Percentiles rank a stretch among this genome's conserved stretches.
Conservation (phyloP, 1,284 basidiomycete genomes). For the Cerioporus squamosus region DNA sequence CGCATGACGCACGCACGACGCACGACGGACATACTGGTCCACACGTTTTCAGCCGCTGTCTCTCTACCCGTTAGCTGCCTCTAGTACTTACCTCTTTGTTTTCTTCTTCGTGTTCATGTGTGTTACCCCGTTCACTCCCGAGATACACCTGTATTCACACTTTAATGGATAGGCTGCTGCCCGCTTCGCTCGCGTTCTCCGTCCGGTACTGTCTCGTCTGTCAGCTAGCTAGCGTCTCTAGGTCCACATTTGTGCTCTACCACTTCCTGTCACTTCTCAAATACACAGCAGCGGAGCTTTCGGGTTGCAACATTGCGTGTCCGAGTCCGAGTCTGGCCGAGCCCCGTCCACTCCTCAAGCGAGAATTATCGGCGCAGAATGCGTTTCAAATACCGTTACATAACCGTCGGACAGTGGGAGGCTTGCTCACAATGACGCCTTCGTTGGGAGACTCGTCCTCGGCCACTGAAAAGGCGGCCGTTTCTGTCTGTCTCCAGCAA, state of each 20-base stretch:
- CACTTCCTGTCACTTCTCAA: slow-evolving; percentile 23
- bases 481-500: not conserved
- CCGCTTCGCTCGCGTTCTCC: slow-evolving; percentile 19
- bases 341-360: not conserved
- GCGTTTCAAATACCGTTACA: slow-evolving; percentile 19
- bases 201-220: not conserved
- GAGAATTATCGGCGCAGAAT: not conserved
- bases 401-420: slow-evolving; percentile 6
- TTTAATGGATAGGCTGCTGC: slow-evolving; percentile 40
- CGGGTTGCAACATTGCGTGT: not conserved
- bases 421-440: slow-evolving; percentile 40
- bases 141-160: slow-evolving; percentile 37
- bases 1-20: slow-evolving; percentile 38
- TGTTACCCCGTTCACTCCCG: slow-evolving; percentile 30
- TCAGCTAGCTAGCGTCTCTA: slow-evolving; percentile 10
- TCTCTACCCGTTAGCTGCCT: slow-evolving; percentile 29
- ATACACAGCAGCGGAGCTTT: slow-evolving; percentile 10
- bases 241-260: slow-evolving; percentile 21
- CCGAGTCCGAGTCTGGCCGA: not conserved
- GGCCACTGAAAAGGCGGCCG: slow-evolving; percentile 5
- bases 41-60: slow-evolving; percentile 29
- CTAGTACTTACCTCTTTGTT: slow-evolving; percentile 12
- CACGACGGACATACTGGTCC: slow-evolving; percentile 41
- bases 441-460: slow-evolving; percentile 12
- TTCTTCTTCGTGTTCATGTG: slow-evolving; percentile 34